Conservation (phyloP, 2,329 filamentous ascomycete species). For the Didymella sp. region DNA sequence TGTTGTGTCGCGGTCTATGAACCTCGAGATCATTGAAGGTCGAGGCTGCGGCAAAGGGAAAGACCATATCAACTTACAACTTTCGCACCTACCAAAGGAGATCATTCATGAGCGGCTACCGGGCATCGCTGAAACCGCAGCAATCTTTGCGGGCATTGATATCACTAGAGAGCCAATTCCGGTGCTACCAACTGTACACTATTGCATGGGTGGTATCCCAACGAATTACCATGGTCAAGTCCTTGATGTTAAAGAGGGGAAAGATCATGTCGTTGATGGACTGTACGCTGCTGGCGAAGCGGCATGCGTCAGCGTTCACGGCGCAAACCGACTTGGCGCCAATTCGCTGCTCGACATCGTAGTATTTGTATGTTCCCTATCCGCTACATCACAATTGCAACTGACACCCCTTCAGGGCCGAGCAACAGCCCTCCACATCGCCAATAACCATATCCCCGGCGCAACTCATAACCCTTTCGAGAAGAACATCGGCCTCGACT, state of each 20-base stretch:
- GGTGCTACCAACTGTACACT: slow-evolving; percentile 60
- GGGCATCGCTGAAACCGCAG: slow-evolving; percentile 60
- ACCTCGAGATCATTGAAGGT: slow-evolving; percentile 58
- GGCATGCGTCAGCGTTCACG: slow-evolving; percentile 59
- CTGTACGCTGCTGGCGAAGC: slow-evolving; percentile 59
- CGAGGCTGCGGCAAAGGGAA: slow-evolving; percentile 55
- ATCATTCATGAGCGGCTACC: slow-evolving; percentile 57
- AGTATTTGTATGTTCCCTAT: slow-evolving; percentile 50
- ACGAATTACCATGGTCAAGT: slow-evolving; percentile 60
- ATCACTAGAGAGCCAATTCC: slow-evolving; percentile 59
- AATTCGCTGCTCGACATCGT: slow-evolving; percentile 60
- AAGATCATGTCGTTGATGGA: slow-evolving; percentile 54
- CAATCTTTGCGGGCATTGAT: slow-evolving; percentile 59
- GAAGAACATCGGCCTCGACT: slow-evolving; percentile 45
- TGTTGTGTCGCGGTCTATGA: slow-evolving; percentile 58
- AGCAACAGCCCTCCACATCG: slow-evolving; percentile 54
- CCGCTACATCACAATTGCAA: background rate
- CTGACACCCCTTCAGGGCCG: slow-evolving; percentile 44
- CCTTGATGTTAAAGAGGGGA: slow-evolving; percentile 48
- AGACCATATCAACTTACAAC: slow-evolving; percentile 58
- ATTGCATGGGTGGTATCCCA: slow-evolving; percentile 60
- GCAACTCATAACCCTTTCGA: slow-evolving; percentile 46
- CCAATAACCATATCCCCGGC: slow-evolving; percentile 49
- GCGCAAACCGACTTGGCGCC: slow-evolving; percentile 57
- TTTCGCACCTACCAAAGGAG: slow-evolving; percentile 57